phyloP scores from a whole-genome alignment of 495 filamentous ascomycete species.

The Aeminium ludgeri region DNA sequence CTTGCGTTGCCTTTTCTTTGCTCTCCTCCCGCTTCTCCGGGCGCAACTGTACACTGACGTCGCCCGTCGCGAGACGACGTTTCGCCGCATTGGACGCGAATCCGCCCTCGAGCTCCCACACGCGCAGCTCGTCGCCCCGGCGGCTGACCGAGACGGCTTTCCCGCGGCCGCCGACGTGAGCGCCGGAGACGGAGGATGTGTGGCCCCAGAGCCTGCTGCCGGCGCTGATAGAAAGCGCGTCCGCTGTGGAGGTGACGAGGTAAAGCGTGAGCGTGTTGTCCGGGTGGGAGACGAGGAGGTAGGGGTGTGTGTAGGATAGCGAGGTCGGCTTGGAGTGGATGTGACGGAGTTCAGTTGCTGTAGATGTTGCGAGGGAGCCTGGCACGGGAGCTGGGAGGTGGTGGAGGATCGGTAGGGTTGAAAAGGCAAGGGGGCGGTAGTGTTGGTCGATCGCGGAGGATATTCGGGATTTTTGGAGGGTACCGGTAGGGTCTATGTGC shows the following conservation, averaged over 20 bases:
- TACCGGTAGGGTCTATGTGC: slow-evolving; percentile 38
- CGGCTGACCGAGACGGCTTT: slow-evolving; percentile 80
- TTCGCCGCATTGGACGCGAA: slow-evolving; percentile 32
- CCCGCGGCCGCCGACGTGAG: slow-evolving; percentile 70
- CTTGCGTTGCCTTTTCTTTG: slow-evolving; percentile 6
- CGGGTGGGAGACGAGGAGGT: slow-evolving; percentile 69
- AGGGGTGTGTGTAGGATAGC: slow-evolving; percentile 78
- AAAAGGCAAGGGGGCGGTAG: slow-evolving; percentile 22
- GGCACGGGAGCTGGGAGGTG: slow-evolving; percentile 18
- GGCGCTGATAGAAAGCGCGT: slow-evolving; percentile 48
- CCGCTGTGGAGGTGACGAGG: slow-evolving; percentile 57
- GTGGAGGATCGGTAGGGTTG: slow-evolving; percentile 25
- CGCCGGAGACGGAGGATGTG: slow-evolving; percentile 75
- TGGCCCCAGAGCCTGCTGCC: slow-evolving; percentile 83
- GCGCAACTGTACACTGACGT: slow-evolving; percentile 40
- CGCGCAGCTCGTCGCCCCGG: slow-evolving; percentile 67
- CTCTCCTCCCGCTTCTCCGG: slow-evolving; percentile 21
- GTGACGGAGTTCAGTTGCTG: slow-evolving; percentile 5
- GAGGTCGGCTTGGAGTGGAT: slow-evolving; percentile 42
- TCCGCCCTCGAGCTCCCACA: slow-evolving; percentile 85
- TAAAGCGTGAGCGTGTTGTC: slow-evolving; percentile 89
- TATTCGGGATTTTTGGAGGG: slow-evolving; percentile 39
- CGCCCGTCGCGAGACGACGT: slow-evolving; percentile 24
- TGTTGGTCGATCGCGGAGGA: slow-evolving; percentile 29
- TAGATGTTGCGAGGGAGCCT: slow-evolving; percentile 3